Evolutionary conservation across 345 rosid species (phyloP).

Genomic region (Melaleuca alternifolia): DNA sequence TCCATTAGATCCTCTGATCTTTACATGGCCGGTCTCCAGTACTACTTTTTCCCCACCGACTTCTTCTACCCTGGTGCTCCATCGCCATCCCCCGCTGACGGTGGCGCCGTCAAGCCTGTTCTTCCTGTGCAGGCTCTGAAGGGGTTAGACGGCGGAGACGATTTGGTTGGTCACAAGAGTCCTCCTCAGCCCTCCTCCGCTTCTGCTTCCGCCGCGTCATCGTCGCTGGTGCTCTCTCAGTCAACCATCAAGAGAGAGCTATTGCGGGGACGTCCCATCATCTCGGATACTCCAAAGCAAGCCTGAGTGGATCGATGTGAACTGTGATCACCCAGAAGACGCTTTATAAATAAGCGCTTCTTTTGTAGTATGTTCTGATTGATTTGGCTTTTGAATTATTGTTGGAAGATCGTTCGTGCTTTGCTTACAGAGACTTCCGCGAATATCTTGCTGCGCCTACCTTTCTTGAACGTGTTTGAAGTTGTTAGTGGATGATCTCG

Average conservation of each 20-base stretch:
- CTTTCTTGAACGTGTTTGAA: not conserved
- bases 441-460: not conserved
- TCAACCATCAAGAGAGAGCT: not conserved
- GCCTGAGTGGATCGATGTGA: not conserved
- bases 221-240: not conserved
- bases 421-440: not conserved
- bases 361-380: not conserved
- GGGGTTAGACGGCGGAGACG: not conserved
- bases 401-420: not conserved
- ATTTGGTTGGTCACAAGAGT: not conserved
- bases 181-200: not conserved
- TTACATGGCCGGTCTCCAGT: conserved; percentile 14
- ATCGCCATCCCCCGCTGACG: not conserved
- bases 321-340: not conserved
- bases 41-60: conserved; percentile 15
- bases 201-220: not conserved
- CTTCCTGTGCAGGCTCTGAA: not conserved
- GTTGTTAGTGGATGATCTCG: not conserved
- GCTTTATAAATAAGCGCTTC: not conserved
- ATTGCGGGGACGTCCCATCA: not conserved
- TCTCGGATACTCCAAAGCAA: not conserved
- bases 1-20: not conserved
- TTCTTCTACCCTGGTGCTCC: conserved; percentile 10
- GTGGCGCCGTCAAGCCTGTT: not conserved
- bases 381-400: not conserved